Evolutionary conservation across 2,329 filamentous ascomycete genomes (phyloP), one percentile per base, ranked within the genome.

Genomic region (Stagonosporopsis rhizophila): DNA sequence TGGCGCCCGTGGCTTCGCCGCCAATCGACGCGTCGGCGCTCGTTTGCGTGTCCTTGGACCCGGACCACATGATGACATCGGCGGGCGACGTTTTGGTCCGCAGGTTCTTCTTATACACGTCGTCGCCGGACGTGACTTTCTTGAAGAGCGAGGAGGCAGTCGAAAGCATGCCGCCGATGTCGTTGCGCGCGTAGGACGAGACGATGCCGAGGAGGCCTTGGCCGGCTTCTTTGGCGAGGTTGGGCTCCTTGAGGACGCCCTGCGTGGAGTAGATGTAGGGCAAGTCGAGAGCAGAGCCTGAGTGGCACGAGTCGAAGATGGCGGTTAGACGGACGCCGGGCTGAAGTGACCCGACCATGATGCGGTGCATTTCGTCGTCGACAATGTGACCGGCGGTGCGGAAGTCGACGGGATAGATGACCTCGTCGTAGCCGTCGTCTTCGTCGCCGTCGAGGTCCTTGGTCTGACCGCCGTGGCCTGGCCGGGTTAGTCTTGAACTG

Each of bases 51-150:
- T 99, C 95, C 78, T 96, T 97, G 80, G 91, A 96, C 54, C 95
- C 95, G 59, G 91, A 96, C 90, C 93, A 96, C 91, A 97, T 96
- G 74, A 99, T 87, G 28, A 99, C 95, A 77, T 99, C 95, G 37
- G 95, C 95, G 1, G 93, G 89, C 51, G 90, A 95, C 15, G 95
- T 98, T 80, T 96, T 96, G 38, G 94, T 98, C 64, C 89, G 85
- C 73, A 91, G 83, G 60, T 93, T 91, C 74, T 87, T 88, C 78
- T 96, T 85, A 76, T 92, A 89, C 17, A 89, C 88, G 32, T 89
- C 86, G 65, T 95, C 88, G 64, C 93, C 93, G 58, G 80, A 85
- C 20, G 91, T 89, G 17, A 92, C 92, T 73, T 92, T 90, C 82
- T 97, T 97, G 78, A 96, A 87, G 71, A 98, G 85, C 41, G 87